These are phyloP conservation scores for Persicaria tinctoria DNA, from an alignment of 148 eudicot species.

Conservation along the genomic window DNA sequence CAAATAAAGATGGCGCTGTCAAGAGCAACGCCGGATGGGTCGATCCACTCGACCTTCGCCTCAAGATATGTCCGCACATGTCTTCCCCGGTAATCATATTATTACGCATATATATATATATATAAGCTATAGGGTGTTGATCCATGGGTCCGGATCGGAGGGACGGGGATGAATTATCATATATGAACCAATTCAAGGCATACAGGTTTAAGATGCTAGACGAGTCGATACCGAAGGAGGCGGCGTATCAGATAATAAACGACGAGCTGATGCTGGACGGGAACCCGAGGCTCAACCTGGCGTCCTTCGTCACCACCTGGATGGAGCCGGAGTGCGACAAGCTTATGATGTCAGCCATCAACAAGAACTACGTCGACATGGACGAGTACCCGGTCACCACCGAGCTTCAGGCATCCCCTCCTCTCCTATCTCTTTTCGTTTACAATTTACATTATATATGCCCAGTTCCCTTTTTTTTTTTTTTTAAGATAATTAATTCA, in stretches of 20 bases:
- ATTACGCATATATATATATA: not conserved
- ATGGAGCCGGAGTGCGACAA: slow-evolving; percentile 96
- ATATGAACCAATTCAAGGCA: too few species aligned
- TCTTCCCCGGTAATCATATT: slow-evolving; percentile 6
- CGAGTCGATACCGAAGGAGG: slow-evolving; percentile 72
- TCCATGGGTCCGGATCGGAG: not conserved
- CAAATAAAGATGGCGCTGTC: slow-evolving; percentile 4
- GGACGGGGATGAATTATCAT: not conserved
- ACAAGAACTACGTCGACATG: slow-evolving; percentile 80
- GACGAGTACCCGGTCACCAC: slow-evolving; percentile 81
- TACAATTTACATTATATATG: too few species aligned
- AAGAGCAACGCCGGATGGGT: slow-evolving; percentile 5
- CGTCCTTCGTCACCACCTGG: slow-evolving; percentile 92
- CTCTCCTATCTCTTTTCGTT: not conserved
- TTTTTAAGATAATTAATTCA: not conserved
- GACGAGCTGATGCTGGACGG: slow-evolving; percentile 93
- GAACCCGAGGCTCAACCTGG: slow-evolving; percentile 77
- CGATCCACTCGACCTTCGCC: slow-evolving; percentile 8
- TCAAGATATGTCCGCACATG: slow-evolving; percentile 14
- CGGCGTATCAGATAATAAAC: slow-evolving; percentile 81
- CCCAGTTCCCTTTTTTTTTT: too few species aligned
- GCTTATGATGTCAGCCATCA: slow-evolving; percentile 59
- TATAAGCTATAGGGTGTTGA: not conserved
- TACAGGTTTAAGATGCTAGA: slow-evolving; percentile 65
- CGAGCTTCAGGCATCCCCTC: slow-evolving; percentile 50